A percentile compares a stretch with the other conserved stretches of the same genome.
These are phyloP conservation scores for Penicillium italicum DNA, from an alignment of 2,329 filamentous ascomycete species.

Conservation along the genomic window DNA sequence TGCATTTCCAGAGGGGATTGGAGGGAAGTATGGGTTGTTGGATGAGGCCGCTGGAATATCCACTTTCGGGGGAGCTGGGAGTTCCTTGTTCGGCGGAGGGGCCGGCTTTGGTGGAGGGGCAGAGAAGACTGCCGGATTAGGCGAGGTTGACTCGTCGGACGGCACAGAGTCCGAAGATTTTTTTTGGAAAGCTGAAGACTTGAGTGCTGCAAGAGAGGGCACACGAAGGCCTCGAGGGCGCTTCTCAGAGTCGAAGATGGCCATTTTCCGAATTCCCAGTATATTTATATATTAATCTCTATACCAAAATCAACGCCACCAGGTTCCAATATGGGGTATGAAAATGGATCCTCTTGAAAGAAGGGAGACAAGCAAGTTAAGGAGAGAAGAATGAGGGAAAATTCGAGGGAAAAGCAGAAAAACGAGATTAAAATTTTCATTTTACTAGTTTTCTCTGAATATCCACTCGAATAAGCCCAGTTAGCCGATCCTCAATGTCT, in stretches of 20 bases:
- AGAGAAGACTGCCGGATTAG: constrained; percentile 5
- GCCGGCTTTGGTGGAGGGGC: constrained; percentile 27
- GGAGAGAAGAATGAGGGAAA: no score
- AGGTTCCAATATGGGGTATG: not conserved
- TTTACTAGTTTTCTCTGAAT: not conserved
- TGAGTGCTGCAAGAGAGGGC: constrained; percentile 33
- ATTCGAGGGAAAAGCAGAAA: not conserved
- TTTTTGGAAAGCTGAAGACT: constrained; percentile 22
- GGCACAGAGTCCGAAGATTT: constrained; percentile 20
- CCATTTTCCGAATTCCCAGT: constrained; percentile 20
- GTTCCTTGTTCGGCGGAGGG: constrained; percentile 21
- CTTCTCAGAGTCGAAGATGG: constrained; percentile 35
- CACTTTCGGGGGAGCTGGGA: constrained; percentile 9
- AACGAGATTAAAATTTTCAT: not conserved
- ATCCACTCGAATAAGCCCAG: not conserved
- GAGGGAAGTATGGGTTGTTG: constrained; percentile 11
- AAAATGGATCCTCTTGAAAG: not conserved
- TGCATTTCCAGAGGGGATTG: not conserved
- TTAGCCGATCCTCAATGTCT: not conserved
- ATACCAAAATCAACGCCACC: not conserved
- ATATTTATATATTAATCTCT: not conserved
- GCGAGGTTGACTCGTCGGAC: constrained; percentile 8
- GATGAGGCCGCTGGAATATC: not conserved
- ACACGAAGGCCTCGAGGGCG: constrained; percentile 34
- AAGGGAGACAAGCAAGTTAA: not conserved